Percentiles rank a stretch among this genome's conserved stretches.
Evolutionary conservation across 352 stramenopile genomes (phyloP).

Genomic region (Phytophthora vignae): DNA sequence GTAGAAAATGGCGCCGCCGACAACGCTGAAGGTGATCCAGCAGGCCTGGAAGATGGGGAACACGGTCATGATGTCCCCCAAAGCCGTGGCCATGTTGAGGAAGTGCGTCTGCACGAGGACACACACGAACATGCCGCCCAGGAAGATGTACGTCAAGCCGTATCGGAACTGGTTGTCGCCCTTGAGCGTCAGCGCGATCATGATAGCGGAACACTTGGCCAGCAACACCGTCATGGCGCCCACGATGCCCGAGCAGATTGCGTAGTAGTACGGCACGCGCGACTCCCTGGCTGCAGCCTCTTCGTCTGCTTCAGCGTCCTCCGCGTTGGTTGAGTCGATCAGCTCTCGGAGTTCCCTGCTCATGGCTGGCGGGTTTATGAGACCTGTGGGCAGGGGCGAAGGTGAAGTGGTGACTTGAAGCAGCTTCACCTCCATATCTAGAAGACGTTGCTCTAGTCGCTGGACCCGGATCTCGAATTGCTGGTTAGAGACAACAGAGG

Average conservation of each 20-base stretch:
- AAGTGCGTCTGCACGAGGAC: conserved; percentile 91
- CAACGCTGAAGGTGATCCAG: conserved; percentile 90
- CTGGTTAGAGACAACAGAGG: conserved; percentile 21
- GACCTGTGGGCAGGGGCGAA: conserved; percentile 22
- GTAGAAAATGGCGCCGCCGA: conserved; percentile 88
- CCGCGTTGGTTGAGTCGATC: conserved; percentile 34
- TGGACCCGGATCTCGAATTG: conserved; percentile 74
- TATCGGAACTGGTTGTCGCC: conserved; percentile 91
- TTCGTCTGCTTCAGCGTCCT: conserved; percentile 42
- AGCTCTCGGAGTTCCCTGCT: conserved; percentile 45
- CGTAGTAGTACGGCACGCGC: conserved; percentile 86
- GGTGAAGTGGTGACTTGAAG: conserved; percentile 43
- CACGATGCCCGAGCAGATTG: conserved; percentile 87
- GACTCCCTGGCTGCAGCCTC: conserved; percentile 44
- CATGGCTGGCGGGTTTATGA: conserved; percentile 31
- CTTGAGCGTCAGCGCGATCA: conserved; percentile 85
- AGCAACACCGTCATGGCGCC: conserved; percentile 86
- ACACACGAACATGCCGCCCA: conserved; percentile 87
- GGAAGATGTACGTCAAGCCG: conserved; percentile 85
- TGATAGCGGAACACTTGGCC: conserved; percentile 87
- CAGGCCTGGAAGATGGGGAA: conserved; percentile 90
- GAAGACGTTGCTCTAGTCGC: conserved; percentile 70
- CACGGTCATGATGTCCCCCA: conserved; percentile 91
- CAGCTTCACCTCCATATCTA: conserved; percentile 71
- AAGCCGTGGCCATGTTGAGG: conserved; percentile 84